A percentile compares a stretch with the other conserved stretches of the same genome.
phyloP scores from a whole-genome alignment of 345 rosid species.

The thale cress (Arabidopsis thaliana) region DNA sequence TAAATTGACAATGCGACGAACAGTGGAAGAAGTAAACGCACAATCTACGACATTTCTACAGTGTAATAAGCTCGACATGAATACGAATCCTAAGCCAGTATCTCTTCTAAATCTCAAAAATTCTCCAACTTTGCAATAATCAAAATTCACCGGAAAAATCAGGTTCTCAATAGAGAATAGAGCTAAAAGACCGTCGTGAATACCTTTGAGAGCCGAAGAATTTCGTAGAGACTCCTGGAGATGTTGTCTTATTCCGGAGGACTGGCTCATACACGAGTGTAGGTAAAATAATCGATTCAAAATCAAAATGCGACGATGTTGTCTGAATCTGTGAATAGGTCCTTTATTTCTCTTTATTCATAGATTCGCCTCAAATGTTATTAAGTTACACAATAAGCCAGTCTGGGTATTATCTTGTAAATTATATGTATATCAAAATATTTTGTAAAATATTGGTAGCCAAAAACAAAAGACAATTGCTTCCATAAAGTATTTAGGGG shows the following conservation, averaged over 20 bases:
- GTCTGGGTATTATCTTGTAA: background rate
- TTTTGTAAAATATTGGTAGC: background rate
- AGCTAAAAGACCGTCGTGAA: background rate
- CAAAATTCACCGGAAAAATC: background rate
- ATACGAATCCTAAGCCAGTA: background rate
- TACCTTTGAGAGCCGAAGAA: background rate
- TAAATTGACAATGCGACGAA: constrained; percentile 4
- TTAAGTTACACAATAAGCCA: background rate
- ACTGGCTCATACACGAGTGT: background rate
- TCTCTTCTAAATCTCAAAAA: constrained; percentile 6
- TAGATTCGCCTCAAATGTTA: background rate
- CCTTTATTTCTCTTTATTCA: background rate
- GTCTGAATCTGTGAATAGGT: background rate
- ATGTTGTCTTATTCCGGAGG: background rate
- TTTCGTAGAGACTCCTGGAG: background rate
- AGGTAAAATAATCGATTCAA: background rate
- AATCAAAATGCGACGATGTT: background rate
- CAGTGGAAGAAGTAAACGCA: background rate
- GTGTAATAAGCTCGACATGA: constrained; percentile 19
- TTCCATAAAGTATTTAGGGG: background rate
- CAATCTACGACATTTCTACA: background rate
- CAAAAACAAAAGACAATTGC: background rate
- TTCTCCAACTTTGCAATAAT: constrained; percentile 3
- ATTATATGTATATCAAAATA: background rate
- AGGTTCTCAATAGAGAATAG: background rate